Percentiles rank a stretch among this genome's conserved stretches.
Evolutionary conservation across 257 asterid genomes (phyloP).

Genomic region (Plantago ovata): DNA sequence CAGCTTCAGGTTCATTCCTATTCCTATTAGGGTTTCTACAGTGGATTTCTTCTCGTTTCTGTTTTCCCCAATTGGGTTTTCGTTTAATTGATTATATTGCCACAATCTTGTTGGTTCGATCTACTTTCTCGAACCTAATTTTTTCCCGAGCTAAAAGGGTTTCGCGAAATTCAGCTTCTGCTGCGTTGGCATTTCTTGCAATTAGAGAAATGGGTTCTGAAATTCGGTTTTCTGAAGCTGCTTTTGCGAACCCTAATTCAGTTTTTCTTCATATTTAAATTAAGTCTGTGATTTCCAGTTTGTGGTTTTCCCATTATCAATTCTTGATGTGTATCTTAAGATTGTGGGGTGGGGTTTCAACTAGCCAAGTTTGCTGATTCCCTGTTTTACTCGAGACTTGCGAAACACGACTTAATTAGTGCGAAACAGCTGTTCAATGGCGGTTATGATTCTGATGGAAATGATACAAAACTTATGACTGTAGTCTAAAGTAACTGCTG

Average conservation of each 20-base stretch:
- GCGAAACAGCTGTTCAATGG: no score
- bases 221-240: not conserved
- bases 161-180: not conserved
- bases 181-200: not conserved
- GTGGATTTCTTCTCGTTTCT: constrained; percentile 5
- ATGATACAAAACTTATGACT: no score
- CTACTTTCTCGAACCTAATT: not conserved
- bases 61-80: constrained; percentile 21
- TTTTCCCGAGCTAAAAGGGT: not conserved
- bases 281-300: not conserved
- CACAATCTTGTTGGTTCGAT: constrained; percentile 5
- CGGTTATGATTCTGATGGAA: no score
- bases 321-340: no score
- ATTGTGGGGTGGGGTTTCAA: no score
- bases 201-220: constrained; percentile 17
- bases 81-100: constrained; percentile 2
- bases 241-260: not conserved
- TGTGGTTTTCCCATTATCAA: not conserved
- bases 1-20: constrained; percentile 63
- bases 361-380: no score
- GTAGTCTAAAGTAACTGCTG: no score
- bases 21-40: not conserved
- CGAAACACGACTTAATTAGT: no score
- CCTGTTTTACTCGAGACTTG: no score
- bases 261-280: not conserved